Base-by-base conservation (phyloP, 169 alveolate genomes). In the Babesia divergens region DNA sequence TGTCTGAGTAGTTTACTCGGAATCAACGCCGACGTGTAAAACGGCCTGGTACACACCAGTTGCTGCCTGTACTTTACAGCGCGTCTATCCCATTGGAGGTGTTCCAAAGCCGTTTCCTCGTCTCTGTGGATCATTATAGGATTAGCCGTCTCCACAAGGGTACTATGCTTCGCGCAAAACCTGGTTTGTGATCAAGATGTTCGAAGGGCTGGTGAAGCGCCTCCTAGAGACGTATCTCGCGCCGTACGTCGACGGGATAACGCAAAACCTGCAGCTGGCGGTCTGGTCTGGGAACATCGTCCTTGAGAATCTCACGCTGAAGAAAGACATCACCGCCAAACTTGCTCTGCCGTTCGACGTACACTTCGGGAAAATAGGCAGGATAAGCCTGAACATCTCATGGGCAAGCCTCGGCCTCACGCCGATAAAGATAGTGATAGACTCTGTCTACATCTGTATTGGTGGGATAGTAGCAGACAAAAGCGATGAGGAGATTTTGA, bases 241-340 rank as follows among this genome's bases (percentile, higher is more conserved):
- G 13, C 94, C 92, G 8, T 91, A 91, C 64, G 95, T 91, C 37
- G 89, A 84, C 65, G 95, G 95, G 22, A 91, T 91, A 35, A 89
- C 88, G 32, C 89, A 84, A 56, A 89, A 91, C 69, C 66, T 91
- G 47, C 92, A 89, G 40, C 84, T 91, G 82, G 95, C 93, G 9
- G 94, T 91, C 9, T 91, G 95, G 95, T 86, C 93, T 28, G 95
- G 95, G 32, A 84, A 91, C 62, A 86, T 91, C n/a, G 90, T 75
- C 38, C 74, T 91, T 44, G 91, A 88, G 42, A 90, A 89, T 38
- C 56, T 91, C 55, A 82, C 86, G 49, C 80, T 91, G 35, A 91
- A 91, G 83, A 87, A 90, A 42, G 92, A 91, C 51, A 88, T 91
- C 65, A 75, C 94, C 22, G 92, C 85, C 38, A 83, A 60, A 51